Evolutionary conservation across 2,329 filamentous ascomycete genomes (phyloP), one percentile per base, ranked within the genome.

Genomic region (Trichophyton simii): DNA sequence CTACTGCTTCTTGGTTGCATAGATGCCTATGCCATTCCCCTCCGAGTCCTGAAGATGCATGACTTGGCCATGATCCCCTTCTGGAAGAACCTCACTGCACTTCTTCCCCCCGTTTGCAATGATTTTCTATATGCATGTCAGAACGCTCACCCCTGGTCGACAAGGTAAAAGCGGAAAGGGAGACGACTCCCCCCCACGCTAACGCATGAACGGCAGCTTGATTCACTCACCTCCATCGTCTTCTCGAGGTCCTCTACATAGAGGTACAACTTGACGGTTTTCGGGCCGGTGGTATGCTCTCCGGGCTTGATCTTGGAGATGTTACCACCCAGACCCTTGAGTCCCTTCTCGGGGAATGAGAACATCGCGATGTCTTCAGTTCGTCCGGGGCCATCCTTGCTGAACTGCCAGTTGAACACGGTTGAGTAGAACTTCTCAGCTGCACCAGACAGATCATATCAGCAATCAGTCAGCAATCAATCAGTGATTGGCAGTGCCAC

Each of bases 331-430:
- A 66, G 58, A 20, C 57, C 60, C 7, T 54, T 22, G 22, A 60
- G 11, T 0, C 44, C 28, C 34, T 61, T 36, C 4, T 64, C 67
- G 6, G 66, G 67, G 57, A 66, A 63, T 13, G 61, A 60, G 63
- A 69, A 69, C 13, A 66, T 18, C 9, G 62, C 62, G 20, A 66
- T 61, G 13, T 66, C 62, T 7, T 64, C 61, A 18, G 63, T 64
- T 15, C 55, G 55, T 31, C 62, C 61, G 3, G 59, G 46, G 48
- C 60, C 46, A 42, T 60, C 57, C 28, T 54, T 58, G n/a, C 36
- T 28, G 54, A 68, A 68, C 9, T 38, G 55, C 68, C 68, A 69
- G 38, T 63, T 60, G 59, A 69, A 69, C n/a, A 67, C 66, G 7
- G 42, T 48, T 22, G 52, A 52, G 55, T 68, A 69, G 60, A 69